A percentile compares a stretch with the other conserved stretches of the same genome.
Conservation (phyloP, 2,329 filamentous ascomycete species). For the Bipolaris victoriae region DNA sequence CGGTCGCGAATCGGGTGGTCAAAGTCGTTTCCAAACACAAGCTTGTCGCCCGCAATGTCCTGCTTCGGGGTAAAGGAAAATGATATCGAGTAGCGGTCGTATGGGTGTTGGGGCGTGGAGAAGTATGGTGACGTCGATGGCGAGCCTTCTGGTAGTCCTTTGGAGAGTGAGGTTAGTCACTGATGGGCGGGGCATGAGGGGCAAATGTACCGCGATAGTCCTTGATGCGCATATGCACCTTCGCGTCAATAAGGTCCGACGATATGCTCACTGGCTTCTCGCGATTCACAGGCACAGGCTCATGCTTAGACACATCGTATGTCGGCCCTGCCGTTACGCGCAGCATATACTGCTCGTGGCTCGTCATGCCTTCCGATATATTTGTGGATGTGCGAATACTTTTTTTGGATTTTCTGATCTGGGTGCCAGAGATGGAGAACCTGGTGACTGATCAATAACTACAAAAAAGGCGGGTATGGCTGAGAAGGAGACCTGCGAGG, state of each 20-base stretch:
- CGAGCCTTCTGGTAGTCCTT: constrained; percentile 74
- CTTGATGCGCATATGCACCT: constrained; percentile 76
- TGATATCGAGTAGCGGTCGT: constrained; percentile 84
- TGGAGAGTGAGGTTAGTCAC: neutral
- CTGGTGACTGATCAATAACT: neutral
- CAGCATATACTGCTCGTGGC: constrained; percentile 72
- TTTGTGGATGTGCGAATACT: neutral
- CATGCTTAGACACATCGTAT: constrained; percentile 76
- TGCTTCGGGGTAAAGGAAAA: constrained; percentile 78
- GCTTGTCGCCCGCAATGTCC: constrained; percentile 69
- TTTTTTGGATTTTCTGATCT: no score
- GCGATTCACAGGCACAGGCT: constrained; percentile 76
- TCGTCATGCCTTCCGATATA: constrained; percentile 43
- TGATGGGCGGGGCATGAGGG: neutral
- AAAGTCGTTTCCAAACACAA: constrained; percentile 96
- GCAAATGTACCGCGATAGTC: constrained; percentile 57
- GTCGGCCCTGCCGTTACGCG: constrained; percentile 79
- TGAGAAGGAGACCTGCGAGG: neutral
- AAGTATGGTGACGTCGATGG: constrained; percentile 80
- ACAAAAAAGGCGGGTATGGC: neutral
- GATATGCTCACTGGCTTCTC: constrained; percentile 67
- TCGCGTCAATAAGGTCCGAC: constrained; percentile 67
- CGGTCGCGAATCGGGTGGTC: constrained; percentile 86
- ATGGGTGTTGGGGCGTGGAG: constrained; percentile 67
- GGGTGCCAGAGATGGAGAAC: no score